phyloP scores from a whole-genome alignment of 495 filamentous ascomycete species.

The Astrothelium macrocarpum region DNA sequence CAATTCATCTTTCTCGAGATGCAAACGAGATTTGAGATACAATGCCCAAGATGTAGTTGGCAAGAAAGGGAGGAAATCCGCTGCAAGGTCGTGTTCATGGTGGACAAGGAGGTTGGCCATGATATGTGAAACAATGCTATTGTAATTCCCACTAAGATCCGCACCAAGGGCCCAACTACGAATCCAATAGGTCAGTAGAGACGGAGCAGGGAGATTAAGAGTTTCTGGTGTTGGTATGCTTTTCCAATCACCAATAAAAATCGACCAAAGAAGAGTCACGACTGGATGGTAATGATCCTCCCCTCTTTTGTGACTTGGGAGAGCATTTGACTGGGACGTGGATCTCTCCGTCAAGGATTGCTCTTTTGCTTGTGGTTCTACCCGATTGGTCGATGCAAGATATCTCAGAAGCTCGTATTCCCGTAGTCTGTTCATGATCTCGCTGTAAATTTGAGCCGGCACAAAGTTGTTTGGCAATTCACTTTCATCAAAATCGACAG shows the following conservation, averaged over 20 bases:
- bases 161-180: conserved; percentile 23
- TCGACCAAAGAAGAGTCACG: conserved; percentile 20
- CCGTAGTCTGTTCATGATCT: conserved; percentile 55
- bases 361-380: conserved; percentile 6
- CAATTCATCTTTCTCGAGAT: conserved; percentile 61
- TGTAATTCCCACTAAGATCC: conserved; percentile 19
- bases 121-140: conserved; percentile 42
- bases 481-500: conserved; percentile 61
- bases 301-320: background rate
- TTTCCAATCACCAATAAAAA: conserved; percentile 27
- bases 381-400: conserved; percentile 51
- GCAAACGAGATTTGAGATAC: conserved; percentile 78
- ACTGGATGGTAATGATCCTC: background rate
- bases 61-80: conserved; percentile 62
- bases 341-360: background rate
- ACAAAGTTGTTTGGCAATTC: conserved; percentile 55
- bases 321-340: background rate
- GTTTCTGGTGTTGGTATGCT: conserved; percentile 6
- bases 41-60: conserved; percentile 59
- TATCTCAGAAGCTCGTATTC: conserved; percentile 72
- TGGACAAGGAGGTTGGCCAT: conserved; percentile 43
- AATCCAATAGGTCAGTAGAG: conserved; percentile 31
- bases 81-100: conserved; percentile 24
- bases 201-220: background rate
- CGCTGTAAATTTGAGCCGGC: conserved; percentile 54